A percentile compares a stretch with the other conserved stretches of the same genome.
Evolutionary conservation across 441 rosid genomes (phyloP).

Genomic region (Melastoma candidum): DNA sequence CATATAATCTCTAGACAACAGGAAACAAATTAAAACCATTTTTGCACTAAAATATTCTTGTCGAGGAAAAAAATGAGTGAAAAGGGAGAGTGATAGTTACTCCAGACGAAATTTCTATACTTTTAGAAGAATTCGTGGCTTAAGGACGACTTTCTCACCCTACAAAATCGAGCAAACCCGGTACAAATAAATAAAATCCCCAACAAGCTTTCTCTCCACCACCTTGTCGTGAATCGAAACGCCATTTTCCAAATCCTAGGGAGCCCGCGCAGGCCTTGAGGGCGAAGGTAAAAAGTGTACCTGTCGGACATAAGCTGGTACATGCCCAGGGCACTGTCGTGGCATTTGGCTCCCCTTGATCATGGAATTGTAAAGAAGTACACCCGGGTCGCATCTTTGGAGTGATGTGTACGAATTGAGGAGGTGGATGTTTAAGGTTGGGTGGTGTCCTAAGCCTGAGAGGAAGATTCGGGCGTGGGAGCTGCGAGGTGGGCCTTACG

Average conservation of each 20-base stretch:
- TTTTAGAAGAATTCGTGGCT: too few relatives aligned
- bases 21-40: conserved; percentile 27
- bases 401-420: conserved; percentile 30
- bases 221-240: conserved; percentile 28
- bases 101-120: too few relatives aligned
- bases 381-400: conserved; percentile 33
- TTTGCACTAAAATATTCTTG: too few relatives aligned
- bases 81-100: background rate
- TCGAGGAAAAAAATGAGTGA: too few relatives aligned
- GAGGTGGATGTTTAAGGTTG: conserved; percentile 18
- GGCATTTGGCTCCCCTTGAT: conserved; percentile 28
- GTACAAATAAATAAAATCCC: conserved; percentile 33
- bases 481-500: conserved; percentile 23
- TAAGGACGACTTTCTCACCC: conserved; percentile 21
- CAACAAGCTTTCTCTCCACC: conserved; percentile 25
- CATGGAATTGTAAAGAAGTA: conserved; percentile 34
- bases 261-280: conserved; percentile 33
- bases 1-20: conserved; percentile 34
- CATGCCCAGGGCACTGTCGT: conserved; percentile 26
- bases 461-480: conserved; percentile 27
- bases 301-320: conserved; percentile 28
- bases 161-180: conserved; percentile 29
- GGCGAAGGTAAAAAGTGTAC: conserved; percentile 36
- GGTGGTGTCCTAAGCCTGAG: conserved; percentile 25
- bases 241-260: conserved; percentile 27